Evolutionary conservation across 495 filamentous ascomycete species (phyloP).

Genomic region (Talaromyces wortmannii): DNA sequence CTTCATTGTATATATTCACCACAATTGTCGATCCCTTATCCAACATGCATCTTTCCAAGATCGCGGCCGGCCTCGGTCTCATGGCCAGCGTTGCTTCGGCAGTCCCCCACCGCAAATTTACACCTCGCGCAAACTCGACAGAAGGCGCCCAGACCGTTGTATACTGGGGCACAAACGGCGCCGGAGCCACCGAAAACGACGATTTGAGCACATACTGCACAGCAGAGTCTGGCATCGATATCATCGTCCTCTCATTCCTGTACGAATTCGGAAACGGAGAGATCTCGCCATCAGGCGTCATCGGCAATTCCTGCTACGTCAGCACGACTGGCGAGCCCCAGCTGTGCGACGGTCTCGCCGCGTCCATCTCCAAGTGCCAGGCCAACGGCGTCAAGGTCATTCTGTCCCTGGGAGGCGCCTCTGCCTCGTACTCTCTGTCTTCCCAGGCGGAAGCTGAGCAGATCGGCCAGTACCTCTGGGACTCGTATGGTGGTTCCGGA

Average conservation of each 20-base stretch:
- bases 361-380: slow-evolving; percentile 45
- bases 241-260: slow-evolving; percentile 48
- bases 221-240: slow-evolving; percentile 30
- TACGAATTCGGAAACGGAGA: slow-evolving; percentile 25
- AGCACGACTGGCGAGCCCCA: slow-evolving; percentile 4
- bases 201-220: slow-evolving; percentile 32
- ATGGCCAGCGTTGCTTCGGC: slow-evolving; percentile 17
- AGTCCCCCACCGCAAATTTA: slow-evolving; percentile 12
- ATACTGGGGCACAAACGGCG: slow-evolving; percentile 40
- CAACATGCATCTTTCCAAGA: slow-evolving; percentile 19
- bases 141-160: slow-evolving; percentile 25
- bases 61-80: slow-evolving; percentile 17
- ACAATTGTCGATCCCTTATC: neutral
- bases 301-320: slow-evolving; percentile 14
- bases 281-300: slow-evolving; percentile 18
- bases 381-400: slow-evolving; percentile 39
- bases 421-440: slow-evolving; percentile 28
- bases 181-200: slow-evolving; percentile 29
- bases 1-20: neutral
- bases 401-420: slow-evolving; percentile 40
- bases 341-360: slow-evolving; percentile 32
- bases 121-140: slow-evolving; percentile 7
- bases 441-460: slow-evolving; percentile 32
- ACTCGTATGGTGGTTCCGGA: slow-evolving; percentile 32
- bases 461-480: slow-evolving; percentile 45